A percentile compares a stretch with the other conserved stretches of the same genome.
These are phyloP conservation scores for Oropetium thomaeum DNA, from an alignment of 176 grass and related monocot genomes.

Conservation along the genomic window DNA sequence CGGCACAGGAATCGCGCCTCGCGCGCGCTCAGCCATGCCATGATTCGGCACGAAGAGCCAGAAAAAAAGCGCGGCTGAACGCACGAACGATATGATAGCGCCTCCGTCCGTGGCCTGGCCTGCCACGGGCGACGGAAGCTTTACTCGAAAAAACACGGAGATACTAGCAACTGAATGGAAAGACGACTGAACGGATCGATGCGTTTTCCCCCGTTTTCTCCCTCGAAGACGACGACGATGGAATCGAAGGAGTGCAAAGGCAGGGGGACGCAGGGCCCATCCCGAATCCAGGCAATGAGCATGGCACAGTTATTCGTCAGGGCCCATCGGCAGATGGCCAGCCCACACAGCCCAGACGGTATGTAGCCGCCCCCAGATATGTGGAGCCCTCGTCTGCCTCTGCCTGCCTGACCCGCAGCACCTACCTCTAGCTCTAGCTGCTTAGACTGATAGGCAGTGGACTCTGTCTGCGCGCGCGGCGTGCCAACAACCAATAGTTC, in stretches of 20 bases:
- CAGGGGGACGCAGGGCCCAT: not conserved
- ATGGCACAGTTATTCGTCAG: not conserved
- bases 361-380: too few species aligned
- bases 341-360: not conserved
- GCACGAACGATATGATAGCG: conserved; percentile 35
- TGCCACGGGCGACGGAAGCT: not conserved
- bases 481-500: not conserved
- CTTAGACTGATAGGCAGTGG: too few species aligned
- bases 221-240: not conserved
- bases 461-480: not conserved
- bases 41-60: not conserved
- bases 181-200: not conserved
- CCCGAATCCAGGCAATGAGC: not conserved
- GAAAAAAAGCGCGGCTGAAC: not conserved
- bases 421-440: too few species aligned
- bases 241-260: not conserved
- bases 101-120: conserved; percentile 22
- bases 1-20: not conserved
- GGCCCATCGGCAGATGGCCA: not conserved
- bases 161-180: not conserved
- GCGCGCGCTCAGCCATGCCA: not conserved
- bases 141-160: not conserved
- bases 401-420: too few species aligned
- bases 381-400: too few species aligned
- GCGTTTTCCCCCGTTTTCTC: too few species aligned